These are phyloP conservation scores for Phytophthora podocarpi DNA, from an alignment of 352 stramenopile genomes.

Conservation along the genomic window DNA sequence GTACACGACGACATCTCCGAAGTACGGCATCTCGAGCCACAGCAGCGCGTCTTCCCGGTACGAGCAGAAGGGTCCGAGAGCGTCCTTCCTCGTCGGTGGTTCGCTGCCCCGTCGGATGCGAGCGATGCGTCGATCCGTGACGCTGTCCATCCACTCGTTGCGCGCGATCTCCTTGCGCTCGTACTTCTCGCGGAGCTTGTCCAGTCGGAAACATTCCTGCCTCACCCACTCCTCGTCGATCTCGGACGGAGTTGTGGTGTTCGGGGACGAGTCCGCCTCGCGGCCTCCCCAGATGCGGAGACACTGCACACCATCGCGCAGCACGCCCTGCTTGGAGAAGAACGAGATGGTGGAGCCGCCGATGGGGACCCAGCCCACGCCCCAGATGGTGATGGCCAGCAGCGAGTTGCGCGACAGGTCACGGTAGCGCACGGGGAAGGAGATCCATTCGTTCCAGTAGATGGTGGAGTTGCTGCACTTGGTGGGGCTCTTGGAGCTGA, in stretches of 20 bases:
- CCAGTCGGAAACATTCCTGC: constrained; percentile 81
- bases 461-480: constrained; percentile 89
- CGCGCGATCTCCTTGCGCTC: constrained; percentile 85
- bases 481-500: constrained; percentile 77
- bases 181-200: constrained; percentile 91
- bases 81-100: constrained; percentile 69
- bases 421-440: constrained; percentile 84
- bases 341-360: constrained; percentile 87
- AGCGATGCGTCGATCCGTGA: constrained; percentile 86
- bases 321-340: constrained; percentile 86
- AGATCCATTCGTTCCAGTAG: constrained; percentile 91
- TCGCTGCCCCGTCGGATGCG: constrained; percentile 83
- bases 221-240: constrained; percentile 74
- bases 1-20: constrained; percentile 91
- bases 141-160: constrained; percentile 93
- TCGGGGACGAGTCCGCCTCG: constrained; percentile 72
- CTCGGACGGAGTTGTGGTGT: constrained; percentile 70
- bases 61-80: constrained; percentile 76
- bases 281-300: constrained; percentile 79
- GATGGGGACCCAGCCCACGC: constrained; percentile 79
- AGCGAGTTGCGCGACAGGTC: constrained; percentile 88
- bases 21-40: constrained; percentile 92
- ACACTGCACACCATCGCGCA: constrained; percentile 89
- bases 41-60: constrained; percentile 84
- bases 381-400: constrained; percentile 87